These are phyloP conservation scores for Echites panduratus DNA, from an alignment of 257 asterid genomes.

Conservation along the genomic window DNA sequence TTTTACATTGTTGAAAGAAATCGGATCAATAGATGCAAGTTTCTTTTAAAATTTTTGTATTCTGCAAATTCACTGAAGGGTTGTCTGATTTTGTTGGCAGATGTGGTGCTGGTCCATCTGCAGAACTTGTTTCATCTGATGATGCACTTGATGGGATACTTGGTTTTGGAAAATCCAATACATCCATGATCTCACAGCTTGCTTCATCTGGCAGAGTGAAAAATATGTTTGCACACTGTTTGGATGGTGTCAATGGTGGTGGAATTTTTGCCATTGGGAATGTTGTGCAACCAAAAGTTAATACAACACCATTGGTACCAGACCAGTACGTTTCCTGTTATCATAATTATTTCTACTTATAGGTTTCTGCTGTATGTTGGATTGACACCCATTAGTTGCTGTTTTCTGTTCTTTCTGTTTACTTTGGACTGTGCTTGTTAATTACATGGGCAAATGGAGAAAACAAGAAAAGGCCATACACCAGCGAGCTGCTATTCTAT, in stretches of 20 bases:
- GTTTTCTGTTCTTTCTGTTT: neutral
- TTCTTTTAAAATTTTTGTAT: neutral
- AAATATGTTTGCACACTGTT: conserved; percentile 98
- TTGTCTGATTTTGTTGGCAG: conserved; percentile 33
- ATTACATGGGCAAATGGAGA: neutral
- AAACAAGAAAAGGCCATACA: conserved; percentile 10
- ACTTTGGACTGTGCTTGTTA: neutral
- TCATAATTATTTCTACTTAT: conserved; percentile 15
- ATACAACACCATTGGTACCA: conserved; percentile 76
- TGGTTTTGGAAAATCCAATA: conserved; percentile 94
- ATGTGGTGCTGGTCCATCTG: conserved; percentile 91
- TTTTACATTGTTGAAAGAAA: neutral
- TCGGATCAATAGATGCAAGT: neutral
- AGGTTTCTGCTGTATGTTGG: neutral
- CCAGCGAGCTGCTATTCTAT: neutral
- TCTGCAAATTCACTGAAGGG: neutral
- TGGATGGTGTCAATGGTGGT: conserved; percentile 96
- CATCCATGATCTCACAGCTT: conserved; percentile 95
- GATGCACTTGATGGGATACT: conserved; percentile 96
- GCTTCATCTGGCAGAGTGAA: conserved; percentile 86
- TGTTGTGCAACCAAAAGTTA: conserved; percentile 95
- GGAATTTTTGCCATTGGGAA: conserved; percentile 99
- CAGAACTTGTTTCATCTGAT: conserved; percentile 68
- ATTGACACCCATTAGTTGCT: neutral
- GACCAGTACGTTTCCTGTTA: conserved; percentile 58